Percentiles rank a stretch among this genome's conserved stretches.
These are phyloP conservation scores for Pseudofabraea citricarpa DNA, from an alignment of 2,329 filamentous ascomycete genomes.

Conservation along the genomic window DNA sequence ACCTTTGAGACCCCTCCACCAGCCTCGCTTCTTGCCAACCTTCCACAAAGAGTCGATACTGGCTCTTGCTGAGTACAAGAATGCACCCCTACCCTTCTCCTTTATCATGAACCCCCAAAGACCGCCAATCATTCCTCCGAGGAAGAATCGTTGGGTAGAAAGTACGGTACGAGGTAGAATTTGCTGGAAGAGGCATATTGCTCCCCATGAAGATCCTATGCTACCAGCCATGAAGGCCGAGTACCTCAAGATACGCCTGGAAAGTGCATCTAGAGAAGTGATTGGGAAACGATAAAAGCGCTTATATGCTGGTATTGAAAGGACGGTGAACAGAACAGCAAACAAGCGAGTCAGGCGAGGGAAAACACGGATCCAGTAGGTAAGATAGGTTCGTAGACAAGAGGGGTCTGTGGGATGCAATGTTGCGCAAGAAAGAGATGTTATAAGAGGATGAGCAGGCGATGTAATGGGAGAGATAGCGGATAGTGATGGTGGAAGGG, in stretches of 20 bases:
- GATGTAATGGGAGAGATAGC: slow-evolving; percentile 73
- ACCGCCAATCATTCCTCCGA: slow-evolving; percentile 81
- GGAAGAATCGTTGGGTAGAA: slow-evolving; percentile 81
- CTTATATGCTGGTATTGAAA: slow-evolving; percentile 65
- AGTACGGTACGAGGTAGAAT: slow-evolving; percentile 70
- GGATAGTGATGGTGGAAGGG: slow-evolving; percentile 60
- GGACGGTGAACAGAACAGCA: slow-evolving; percentile 62
- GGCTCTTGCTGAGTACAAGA: slow-evolving; percentile 73
- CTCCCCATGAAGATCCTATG: slow-evolving; percentile 84
- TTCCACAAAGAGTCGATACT: slow-evolving; percentile 86
- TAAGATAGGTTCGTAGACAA: slow-evolving; percentile 80
- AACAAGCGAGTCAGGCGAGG: slow-evolving; percentile 75
- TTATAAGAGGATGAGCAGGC: slow-evolving; percentile 81
- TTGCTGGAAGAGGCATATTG: slow-evolving; percentile 82
- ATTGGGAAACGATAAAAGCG: slow-evolving; percentile 66
- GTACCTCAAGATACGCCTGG: slow-evolving; percentile 66
- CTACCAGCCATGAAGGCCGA: slow-evolving; percentile 75
- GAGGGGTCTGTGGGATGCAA: slow-evolving; percentile 86
- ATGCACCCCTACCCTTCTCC: slow-evolving; percentile 58
- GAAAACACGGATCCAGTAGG: slow-evolving; percentile 82
- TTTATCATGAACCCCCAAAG: slow-evolving; percentile 78
- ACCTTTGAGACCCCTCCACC: slow-evolving; percentile 78
- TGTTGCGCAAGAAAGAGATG: slow-evolving; percentile 79
- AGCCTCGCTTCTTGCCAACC: slow-evolving; percentile 83
- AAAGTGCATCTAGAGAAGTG: slow-evolving; percentile 59